Conservation (phyloP, 139 green algal genomes). For the Tetradesmus obliquus region DNA sequence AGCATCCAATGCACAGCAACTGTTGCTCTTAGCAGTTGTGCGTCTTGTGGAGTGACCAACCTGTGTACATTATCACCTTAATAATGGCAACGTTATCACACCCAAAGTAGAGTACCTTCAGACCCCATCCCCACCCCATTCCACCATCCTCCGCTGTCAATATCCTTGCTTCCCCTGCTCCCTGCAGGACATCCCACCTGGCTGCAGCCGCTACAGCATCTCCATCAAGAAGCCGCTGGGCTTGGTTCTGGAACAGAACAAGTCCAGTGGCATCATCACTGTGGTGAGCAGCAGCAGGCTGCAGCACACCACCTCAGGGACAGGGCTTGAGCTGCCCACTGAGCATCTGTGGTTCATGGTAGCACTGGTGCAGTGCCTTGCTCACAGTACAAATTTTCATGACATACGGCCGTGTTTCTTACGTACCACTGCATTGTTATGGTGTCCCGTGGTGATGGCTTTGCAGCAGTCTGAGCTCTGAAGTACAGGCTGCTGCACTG, state of each 20-base stretch:
- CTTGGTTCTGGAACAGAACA: constrained; percentile 60
- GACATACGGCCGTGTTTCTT: not conserved
- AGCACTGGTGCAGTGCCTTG: not conserved
- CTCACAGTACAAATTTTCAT: not conserved
- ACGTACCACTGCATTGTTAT: not conserved
- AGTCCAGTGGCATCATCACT: constrained; percentile 49
- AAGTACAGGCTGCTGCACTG: too few species aligned
- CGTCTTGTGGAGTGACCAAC: too few species aligned
- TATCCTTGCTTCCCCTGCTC: too few species aligned
- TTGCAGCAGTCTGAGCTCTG: too few species aligned
- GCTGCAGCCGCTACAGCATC: constrained; percentile 57
- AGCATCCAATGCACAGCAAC: too few species aligned
- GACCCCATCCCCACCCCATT: not conserved
- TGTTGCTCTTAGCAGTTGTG: too few species aligned
- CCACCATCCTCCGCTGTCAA: not conserved
- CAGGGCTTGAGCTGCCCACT: not conserved
- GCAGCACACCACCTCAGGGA: not conserved
- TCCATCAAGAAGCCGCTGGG: constrained; percentile 60
- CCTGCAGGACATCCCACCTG: constrained; percentile 36
- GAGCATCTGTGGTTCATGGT: not conserved
- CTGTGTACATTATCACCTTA: too few species aligned
- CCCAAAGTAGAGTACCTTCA: not conserved
- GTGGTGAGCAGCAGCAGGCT: constrained; percentile 41
- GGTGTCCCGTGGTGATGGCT: too few species aligned
- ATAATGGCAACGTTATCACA: too few species aligned